A percentile compares a stretch with the other conserved stretches of the same genome.
These are phyloP conservation scores for Fusarium sp. DNA, from an alignment of 2,329 filamentous ascomycete species.

Conservation along the genomic window DNA sequence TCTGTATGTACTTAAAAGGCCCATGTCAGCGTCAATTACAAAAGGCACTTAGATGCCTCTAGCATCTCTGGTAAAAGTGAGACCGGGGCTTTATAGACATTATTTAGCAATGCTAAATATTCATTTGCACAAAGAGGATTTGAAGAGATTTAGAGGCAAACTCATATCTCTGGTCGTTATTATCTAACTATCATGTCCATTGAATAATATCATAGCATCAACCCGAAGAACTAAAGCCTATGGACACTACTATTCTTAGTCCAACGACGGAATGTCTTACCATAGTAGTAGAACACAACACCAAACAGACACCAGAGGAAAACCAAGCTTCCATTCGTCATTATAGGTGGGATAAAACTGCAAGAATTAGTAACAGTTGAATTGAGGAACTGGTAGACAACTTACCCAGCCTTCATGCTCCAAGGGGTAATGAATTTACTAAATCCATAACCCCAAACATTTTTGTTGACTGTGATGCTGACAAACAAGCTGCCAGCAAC, in stretches of 20 bases:
- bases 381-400: accelerated
- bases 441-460: not conserved
- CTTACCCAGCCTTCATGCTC: not conserved
- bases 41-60: too few species aligned
- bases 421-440: not conserved
- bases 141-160: not conserved
- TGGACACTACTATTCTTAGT: not conserved
- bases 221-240: not conserved
- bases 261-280: not conserved
- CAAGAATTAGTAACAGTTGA: not conserved
- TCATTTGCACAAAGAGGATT: too few species aligned
- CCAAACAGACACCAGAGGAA: conserved; percentile 2
- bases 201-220: accelerated
- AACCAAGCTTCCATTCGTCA: not conserved
- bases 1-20: too few species aligned
- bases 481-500: not conserved
- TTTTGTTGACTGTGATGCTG: not conserved
- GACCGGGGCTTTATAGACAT: too few species aligned
- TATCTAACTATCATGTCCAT: accelerated
- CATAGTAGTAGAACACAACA: not conserved
- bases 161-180: not conserved
- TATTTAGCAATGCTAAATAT: too few species aligned
- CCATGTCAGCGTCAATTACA: too few species aligned
- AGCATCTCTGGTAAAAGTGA: too few species aligned
- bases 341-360: not conserved